Conservation (phyloP, 2,329 filamentous ascomycete species). For the Verticillium isaacii region DNA sequence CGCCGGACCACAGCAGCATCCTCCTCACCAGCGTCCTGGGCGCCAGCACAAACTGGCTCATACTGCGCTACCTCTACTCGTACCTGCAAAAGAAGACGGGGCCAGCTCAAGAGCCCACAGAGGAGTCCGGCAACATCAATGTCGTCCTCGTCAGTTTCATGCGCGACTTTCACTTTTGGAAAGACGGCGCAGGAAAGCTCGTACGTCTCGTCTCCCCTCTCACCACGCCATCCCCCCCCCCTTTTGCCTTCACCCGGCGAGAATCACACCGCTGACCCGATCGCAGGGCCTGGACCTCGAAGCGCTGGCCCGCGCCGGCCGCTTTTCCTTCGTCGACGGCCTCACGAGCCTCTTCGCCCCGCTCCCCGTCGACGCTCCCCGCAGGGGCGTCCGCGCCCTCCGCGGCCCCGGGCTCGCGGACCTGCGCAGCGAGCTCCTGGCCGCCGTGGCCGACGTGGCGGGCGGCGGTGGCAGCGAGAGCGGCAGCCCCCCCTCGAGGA, state of each 20-base stretch:
- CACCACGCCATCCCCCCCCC: not conserved
- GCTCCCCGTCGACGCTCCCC: slow-evolving; percentile 1
- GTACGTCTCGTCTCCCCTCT: slow-evolving; percentile 36
- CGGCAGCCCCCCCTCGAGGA: slow-evolving; percentile 30
- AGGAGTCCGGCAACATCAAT: slow-evolving; percentile 22
- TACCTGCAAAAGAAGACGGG: slow-evolving; percentile 24
- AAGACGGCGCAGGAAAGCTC: slow-evolving; percentile 61
- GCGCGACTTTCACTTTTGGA: slow-evolving; percentile 75
- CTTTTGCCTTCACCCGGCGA: not conserved
- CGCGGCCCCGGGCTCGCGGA: slow-evolving; percentile 25
- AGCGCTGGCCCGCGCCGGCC: slow-evolving; percentile 47
- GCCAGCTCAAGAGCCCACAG: slow-evolving; percentile 3
- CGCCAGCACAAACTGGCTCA: slow-evolving; percentile 61
- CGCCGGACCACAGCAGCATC: slow-evolving; percentile 53
- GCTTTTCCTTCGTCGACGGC: slow-evolving; percentile 73
- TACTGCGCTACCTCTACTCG: slow-evolving; percentile 51
- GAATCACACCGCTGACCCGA: not conserved
- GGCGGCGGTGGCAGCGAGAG: slow-evolving; percentile 27
- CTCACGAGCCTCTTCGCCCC: slow-evolving; percentile 52
- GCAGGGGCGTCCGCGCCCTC: slow-evolving; percentile 19
- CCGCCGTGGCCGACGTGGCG: slow-evolving; percentile 34
- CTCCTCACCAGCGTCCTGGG: slow-evolving; percentile 66
- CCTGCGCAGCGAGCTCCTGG: slow-evolving; percentile 32
- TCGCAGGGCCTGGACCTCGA: slow-evolving; percentile 66
- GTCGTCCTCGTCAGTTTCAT: slow-evolving; percentile 82